A percentile compares a stretch with the other conserved stretches of the same genome.
These are phyloP conservation scores for Noccaea bulbosa DNA, from an alignment of 345 rosid species.

Conservation along the genomic window DNA sequence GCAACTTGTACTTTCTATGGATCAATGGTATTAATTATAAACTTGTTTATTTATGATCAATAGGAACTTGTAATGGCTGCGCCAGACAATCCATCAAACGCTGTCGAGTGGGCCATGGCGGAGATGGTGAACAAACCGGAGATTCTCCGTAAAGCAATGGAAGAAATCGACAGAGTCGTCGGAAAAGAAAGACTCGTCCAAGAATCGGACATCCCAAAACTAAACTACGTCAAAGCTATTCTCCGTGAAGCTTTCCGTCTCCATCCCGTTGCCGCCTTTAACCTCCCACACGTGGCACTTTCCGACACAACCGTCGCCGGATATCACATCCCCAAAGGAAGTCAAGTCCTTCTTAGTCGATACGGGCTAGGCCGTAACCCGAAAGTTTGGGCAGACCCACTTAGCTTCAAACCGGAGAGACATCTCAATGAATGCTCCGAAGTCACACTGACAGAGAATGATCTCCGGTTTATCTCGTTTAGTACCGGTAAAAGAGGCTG, in stretches of 20 bases:
- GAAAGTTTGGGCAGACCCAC: slow-evolving; percentile 48
- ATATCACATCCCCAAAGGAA: slow-evolving; percentile 47
- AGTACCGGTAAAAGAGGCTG: slow-evolving; percentile 59
- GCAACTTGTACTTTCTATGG: background rate
- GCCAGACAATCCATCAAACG: slow-evolving; percentile 51
- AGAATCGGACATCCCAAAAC: slow-evolving; percentile 47
- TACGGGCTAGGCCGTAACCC: slow-evolving; percentile 47
- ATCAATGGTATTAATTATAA: background rate
- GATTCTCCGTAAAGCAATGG: slow-evolving; percentile 44
- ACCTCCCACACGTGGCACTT: slow-evolving; percentile 50
- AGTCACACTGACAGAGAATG: slow-evolving; percentile 47
- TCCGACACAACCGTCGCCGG: slow-evolving; percentile 48
- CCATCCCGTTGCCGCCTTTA: slow-evolving; percentile 49
- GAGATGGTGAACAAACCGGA: slow-evolving; percentile 49
- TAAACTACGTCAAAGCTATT: slow-evolving; percentile 46
- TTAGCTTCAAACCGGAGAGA: slow-evolving; percentile 47
- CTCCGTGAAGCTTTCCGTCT: slow-evolving; percentile 49
- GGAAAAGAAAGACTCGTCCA: slow-evolving; percentile 49
- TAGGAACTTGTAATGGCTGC: slow-evolving; percentile 49
- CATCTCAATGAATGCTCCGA: slow-evolving; percentile 47
- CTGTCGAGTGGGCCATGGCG: slow-evolving; percentile 48
- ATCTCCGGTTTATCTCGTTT: slow-evolving; percentile 57
- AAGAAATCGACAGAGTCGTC: slow-evolving; percentile 47
- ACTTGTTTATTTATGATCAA: slow-evolving; percentile 12
- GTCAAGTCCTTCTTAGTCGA: slow-evolving; percentile 45